Conservation (phyloP, 75 land plant genomes). For the Pseudotsuga menziesii region DNA sequence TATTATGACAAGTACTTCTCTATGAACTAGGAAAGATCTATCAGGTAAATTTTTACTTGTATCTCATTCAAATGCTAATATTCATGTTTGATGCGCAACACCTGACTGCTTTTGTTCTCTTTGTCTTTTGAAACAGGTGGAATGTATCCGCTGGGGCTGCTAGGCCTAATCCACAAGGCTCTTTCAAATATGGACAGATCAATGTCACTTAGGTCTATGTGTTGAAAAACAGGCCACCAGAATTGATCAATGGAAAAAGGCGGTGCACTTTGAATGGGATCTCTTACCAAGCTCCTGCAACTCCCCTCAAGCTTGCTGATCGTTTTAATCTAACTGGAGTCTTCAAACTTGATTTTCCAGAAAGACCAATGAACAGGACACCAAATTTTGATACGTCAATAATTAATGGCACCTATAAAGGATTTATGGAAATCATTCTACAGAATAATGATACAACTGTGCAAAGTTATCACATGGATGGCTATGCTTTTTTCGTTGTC, state of each 20-base stretch:
- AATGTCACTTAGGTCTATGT: slow-evolving; percentile 68
- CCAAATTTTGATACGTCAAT: slow-evolving; percentile 61
- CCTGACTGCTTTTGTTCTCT: not conserved
- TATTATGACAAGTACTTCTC: slow-evolving; percentile 69
- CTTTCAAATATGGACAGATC: slow-evolving; percentile 79
- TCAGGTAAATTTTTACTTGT: slow-evolving; percentile 46
- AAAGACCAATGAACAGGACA: slow-evolving; percentile 43
- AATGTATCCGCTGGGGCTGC: slow-evolving; percentile 90
- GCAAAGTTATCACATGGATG: slow-evolving; percentile 83
- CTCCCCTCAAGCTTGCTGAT: slow-evolving; percentile 88
- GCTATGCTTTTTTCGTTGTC: slow-evolving; percentile 90
- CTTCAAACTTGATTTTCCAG: slow-evolving; percentile 75
- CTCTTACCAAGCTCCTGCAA: slow-evolving; percentile 57
- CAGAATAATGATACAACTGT: slow-evolving; percentile 77
- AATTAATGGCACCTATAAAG: slow-evolving; percentile 70
- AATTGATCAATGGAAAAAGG: slow-evolving; percentile 44
- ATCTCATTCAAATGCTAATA: not conserved
- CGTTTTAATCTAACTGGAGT: slow-evolving; percentile 49
- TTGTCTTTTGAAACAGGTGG: slow-evolving; percentile 45
- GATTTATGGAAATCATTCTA: slow-evolving; percentile 81
- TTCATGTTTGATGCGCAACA: not conserved
- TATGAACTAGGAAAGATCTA: slow-evolving; percentile 74
- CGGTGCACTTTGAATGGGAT: slow-evolving; percentile 67
- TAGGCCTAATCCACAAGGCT: slow-evolving; percentile 96
- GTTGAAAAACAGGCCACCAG: slow-evolving; percentile 49